Base-by-base conservation (phyloP, 2,329 filamentous ascomycete species). In the Hypoxylon sp. region DNA sequence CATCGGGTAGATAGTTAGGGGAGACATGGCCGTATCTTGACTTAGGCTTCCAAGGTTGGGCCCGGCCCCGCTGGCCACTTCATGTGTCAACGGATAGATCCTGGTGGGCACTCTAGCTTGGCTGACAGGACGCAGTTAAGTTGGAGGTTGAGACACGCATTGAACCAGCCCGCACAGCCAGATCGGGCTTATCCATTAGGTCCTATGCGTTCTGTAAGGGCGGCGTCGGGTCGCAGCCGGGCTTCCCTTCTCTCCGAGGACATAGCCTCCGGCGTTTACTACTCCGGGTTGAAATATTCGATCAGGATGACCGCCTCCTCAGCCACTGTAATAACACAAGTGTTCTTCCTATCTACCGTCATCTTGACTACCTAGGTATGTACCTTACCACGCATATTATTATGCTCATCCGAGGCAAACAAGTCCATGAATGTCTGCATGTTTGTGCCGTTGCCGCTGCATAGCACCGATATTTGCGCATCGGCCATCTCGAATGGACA, bases 231-330 rank as follows among this genome's bases (percentile, higher is more conserved):
- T 50, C 80, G 80, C 42, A 81, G 77, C 20, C 92, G 84, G 1
- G 86, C 88, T 37, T 83, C 80, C 13, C 62, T 81, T 83, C 70
- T 90, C 90, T 26, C 81, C 80, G 55, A 78, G 78, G n/a, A 65
- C 63, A 49, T 78, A 71, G 70, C 83, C 84, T 57, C 91, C 92
- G 76, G 91, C 88, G 29, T 84, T 82, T 53, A 93, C 81, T 35
- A 95, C n/a, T n/a, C n/a, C n/a, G n/a, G 83, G 74, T 94, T 94
- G 81, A 94, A 92, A 78, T 94, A 94, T 51, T 85, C 83, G 52
- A 85, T 90, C 0, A 90, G 87, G 55, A 96, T 93, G 53, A 76
- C 74, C 29, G 68, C 86, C 83, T 73, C 78, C 21, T 77, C 74
- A 6, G 77, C 78, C 31, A 78, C 72, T 31, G 67, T 67, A 1